Evolutionary conservation across 2,329 filamentous ascomycete genomes (phyloP), one percentile per base, ranked within the genome.

Genomic region (Fusarium tjaetaba): DNA sequence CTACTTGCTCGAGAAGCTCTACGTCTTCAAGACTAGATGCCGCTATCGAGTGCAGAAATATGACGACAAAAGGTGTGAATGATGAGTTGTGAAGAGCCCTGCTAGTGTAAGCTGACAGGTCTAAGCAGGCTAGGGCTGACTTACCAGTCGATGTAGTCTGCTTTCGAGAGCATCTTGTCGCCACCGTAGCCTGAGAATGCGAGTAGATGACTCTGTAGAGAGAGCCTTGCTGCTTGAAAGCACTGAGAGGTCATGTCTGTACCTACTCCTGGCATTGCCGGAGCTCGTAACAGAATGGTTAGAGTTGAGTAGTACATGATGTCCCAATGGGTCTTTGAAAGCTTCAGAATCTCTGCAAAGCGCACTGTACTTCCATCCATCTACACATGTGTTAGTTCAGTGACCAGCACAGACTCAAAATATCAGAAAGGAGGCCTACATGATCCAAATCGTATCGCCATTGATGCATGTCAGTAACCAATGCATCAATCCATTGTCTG

Each of bases 241-340:
- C 73, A 76, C 9, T 71, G 36, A 1, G 70, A 63, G 18, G 61
- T 72, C 28, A 75, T 72, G 9, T 71, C 62, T 3, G 61, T 62
- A 7, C 63, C 64, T 11, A 53, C 52, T 1, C 70, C 70, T 1
- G 67, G 65, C 41, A 52, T 46, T 4, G 64, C 64, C 15, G 70
- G 67, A 9, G 73, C 73, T 42, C 73, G 49, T 18, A 76, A 38
- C 0, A 76, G 52, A 26, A 66, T 55, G 15, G 70, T 75, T 5
- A 75, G 41, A 2, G 73, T 75, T 1, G 73, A 69, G 4, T 75
- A 76, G n/a, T 74, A 75, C 70, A 75, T 74, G 22, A 74, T 75
- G 10, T 76, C 60, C 73, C 73, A 74, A 24, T 69, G 65, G 3
- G 24, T 46, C 13, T 48, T 61, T 1, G 73, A 75, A 5, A 76